Base-by-base conservation (phyloP, 331 rosid species). In the Spiraea crenata region DNA sequence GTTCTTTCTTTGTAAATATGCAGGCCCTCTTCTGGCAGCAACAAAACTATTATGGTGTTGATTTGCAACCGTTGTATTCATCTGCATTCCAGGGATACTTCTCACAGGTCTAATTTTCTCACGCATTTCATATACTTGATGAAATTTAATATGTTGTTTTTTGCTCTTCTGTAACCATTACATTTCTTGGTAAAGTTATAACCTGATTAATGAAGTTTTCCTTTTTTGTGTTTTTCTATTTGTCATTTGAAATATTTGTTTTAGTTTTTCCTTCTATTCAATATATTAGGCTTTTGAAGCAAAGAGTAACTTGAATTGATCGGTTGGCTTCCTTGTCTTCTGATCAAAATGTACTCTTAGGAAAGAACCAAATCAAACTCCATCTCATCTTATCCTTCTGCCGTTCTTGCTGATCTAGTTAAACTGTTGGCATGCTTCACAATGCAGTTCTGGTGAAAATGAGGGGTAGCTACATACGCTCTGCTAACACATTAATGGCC, bases 1-100 rank as follows among this genome's bases (percentile, higher is more conserved):
- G 15, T 35, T 45, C 46, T 69, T 77, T 12, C 63, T 67, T 69
- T 34, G 31, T 44, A 16, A 72, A 9, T 57, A 45, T 58, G 31
- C 83, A 93, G 98, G 96, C 96, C 34, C 90, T 93, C 79, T 93
- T 93, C 80, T 93, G 98, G 98, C 98, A 90, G 85, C 98, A 93
- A 69, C 90, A 85, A 76, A 90, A 85, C 77, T 93, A 88, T 70
- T 93, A 73, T 66, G 98, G 98, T 66, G 98, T 93, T 73, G 87
- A 93, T 88, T 90, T 93, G 88, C 89, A 86, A 25, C 86, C 97
- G 55, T 83, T 93, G 80, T 86, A 90, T 47, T 92, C 87, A 68
- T 82, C 97, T 48, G 98, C 98, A 48, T 93, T 88, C 72, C 86
- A 90, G 67, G 98, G 96, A 79, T 88, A 88, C 70, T 93, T 93